Evolutionary conservation across 2,329 filamentous ascomycete species (phyloP).

Genomic region (Colletotrichum musicola): DNA sequence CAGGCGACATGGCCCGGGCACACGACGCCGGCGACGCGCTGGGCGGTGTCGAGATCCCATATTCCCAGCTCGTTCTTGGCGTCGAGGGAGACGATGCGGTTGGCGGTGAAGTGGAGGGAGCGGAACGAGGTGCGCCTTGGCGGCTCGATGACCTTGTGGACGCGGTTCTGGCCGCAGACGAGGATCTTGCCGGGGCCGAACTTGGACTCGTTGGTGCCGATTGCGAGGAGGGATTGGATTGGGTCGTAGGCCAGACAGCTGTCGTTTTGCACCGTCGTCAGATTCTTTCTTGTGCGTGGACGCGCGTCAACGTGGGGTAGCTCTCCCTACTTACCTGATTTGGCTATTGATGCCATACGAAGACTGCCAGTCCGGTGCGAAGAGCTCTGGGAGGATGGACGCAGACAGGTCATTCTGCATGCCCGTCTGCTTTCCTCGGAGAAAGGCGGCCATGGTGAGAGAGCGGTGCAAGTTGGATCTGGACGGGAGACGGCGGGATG

Average conservation of each 20-base stretch:
- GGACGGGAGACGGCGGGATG: conserved; percentile 31
- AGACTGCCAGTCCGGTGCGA: conserved; percentile 85
- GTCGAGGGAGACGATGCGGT: conserved; percentile 88
- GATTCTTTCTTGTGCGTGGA: conserved; percentile 7
- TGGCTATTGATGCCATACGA: conserved; percentile 87
- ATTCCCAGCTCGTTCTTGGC: conserved; percentile 86
- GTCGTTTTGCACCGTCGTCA: conserved; percentile 42
- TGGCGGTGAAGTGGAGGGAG: conserved; percentile 84
- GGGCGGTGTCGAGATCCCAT: conserved; percentile 82
- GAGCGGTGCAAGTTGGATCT: conserved; percentile 38
- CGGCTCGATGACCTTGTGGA: conserved; percentile 80
- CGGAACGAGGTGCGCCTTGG: conserved; percentile 80
- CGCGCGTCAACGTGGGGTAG: conserved; percentile 40
- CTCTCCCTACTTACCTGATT: conserved; percentile 65
- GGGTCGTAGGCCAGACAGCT: conserved; percentile 92
- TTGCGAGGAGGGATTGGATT: conserved; percentile 90
- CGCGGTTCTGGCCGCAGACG: conserved; percentile 84
- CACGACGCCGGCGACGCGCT: conserved; percentile 75
- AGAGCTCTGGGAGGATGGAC: conserved; percentile 81
- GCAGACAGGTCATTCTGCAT: conserved; percentile 92
- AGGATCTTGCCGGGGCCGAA: conserved; percentile 91
- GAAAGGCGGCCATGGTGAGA: conserved; percentile 66
- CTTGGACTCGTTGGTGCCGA: conserved; percentile 89
- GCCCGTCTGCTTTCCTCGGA: conserved; percentile 93
- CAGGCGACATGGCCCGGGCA: conserved; percentile 82